Percentiles rank a stretch among this genome's conserved stretches.
Conservation (phyloP, 2,329 filamentous ascomycete genomes). For the Myriosclerotinia duriaeana region DNA sequence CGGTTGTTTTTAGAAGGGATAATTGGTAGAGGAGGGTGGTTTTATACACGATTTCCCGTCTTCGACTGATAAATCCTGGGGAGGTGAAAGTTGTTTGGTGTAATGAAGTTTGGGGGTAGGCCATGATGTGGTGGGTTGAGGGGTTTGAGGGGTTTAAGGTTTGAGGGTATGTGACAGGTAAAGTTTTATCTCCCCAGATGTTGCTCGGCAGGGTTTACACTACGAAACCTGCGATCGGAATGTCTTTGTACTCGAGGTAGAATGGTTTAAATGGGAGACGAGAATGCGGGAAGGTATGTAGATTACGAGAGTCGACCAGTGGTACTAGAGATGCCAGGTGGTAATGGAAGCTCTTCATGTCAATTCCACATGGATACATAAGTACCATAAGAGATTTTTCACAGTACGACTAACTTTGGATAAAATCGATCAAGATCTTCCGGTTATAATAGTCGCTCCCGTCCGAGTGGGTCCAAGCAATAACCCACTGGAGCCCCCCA, state of each 20-base stretch:
- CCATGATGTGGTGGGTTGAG: slow-evolving; percentile 37
- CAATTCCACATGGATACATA: background rate
- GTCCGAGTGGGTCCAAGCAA: background rate
- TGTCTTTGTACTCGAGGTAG: no score
- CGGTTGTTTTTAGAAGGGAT: slow-evolving; percentile 52
- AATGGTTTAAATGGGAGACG: no score
- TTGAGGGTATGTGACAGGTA: background rate
- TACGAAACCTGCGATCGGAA: no score
- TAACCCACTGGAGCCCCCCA: background rate
- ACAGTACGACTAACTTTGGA: background rate
- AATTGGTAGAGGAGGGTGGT: slow-evolving; percentile 54
- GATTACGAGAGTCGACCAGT: no score
- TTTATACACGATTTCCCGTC: slow-evolving; percentile 46
- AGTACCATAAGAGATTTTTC: background rate
- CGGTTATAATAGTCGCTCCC: background rate
- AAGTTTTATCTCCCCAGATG: no score
- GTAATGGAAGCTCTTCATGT: no score
- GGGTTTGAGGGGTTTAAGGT: background rate
- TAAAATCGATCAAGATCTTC: background rate
- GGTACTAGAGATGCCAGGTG: no score
- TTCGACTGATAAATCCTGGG: slow-evolving; percentile 41
- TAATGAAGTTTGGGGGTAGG: slow-evolving; percentile 47
- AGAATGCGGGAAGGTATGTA: no score
- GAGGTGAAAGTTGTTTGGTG: no score
- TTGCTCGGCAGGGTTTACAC: no score